phyloP scores from a whole-genome alignment of 148 eudicot genomes.

The Drosera capensis region DNA sequence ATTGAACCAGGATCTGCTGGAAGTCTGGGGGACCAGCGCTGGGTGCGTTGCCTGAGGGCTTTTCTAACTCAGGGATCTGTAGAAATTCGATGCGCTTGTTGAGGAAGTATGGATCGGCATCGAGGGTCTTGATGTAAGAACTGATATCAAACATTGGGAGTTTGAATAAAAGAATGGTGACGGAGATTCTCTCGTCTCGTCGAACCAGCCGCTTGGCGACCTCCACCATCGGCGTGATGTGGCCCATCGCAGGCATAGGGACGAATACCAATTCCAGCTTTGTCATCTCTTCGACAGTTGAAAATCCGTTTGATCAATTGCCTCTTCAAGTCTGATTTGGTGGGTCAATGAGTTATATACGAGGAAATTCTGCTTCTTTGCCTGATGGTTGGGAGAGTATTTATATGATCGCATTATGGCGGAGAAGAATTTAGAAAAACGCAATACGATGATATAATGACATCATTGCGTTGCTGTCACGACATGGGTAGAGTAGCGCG shows the following conservation, averaged over 20 bases:
- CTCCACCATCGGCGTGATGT: conserved; percentile 4
- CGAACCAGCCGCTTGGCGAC: conserved; percentile 3
- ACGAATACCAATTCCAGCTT: conserved; percentile 2
- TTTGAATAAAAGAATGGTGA: not conserved
- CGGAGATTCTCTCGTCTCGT: not conserved
- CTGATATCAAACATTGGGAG: not conserved
- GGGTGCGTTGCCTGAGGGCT: not conserved
- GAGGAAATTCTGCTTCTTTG: too few species aligned
- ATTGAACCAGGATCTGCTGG: not conserved
- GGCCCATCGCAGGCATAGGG: conserved; percentile 8
- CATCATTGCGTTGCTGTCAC: too few species aligned
- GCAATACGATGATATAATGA: too few species aligned
- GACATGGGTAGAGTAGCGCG: too few species aligned
- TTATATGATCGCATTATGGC: too few species aligned
- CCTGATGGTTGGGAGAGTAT: too few species aligned
- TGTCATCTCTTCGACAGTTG: not conserved
- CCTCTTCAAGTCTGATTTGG: too few species aligned
- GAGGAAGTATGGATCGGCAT: not conserved
- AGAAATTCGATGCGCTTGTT: not conserved
- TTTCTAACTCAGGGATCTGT: not conserved
- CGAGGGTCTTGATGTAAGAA: not conserved
- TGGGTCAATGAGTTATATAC: too few species aligned
- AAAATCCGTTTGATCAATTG: too few species aligned
- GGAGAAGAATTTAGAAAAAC: too few species aligned
- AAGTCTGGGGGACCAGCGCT: not conserved